Evolutionary conservation across 2,329 filamentous ascomycete genomes (phyloP).

Genomic region (Simplicillium aogashimaense): DNA sequence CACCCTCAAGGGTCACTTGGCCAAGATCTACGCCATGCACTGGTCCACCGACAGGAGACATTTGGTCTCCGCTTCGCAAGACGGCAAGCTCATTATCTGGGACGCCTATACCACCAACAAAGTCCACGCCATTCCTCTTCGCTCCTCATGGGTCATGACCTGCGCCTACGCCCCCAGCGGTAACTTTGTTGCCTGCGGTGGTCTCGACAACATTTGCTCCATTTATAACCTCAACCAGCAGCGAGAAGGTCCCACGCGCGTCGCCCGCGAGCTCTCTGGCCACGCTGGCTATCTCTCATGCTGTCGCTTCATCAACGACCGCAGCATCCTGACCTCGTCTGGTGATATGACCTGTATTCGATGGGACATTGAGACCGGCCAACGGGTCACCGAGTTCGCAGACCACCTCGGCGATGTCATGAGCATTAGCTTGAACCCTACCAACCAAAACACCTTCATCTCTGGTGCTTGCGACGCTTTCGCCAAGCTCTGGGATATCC

Average conservation of each 20-base stretch:
- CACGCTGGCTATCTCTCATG: constrained; percentile 96
- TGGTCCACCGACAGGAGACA: constrained; percentile 98
- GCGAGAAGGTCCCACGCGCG: constrained; percentile 91
- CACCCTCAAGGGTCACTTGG: constrained; percentile 92
- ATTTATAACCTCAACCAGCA: constrained; percentile 97
- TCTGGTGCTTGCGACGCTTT: constrained; percentile 99
- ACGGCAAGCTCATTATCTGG: constrained; percentile 99
- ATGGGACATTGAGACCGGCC: constrained; percentile 97
- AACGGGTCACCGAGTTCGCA: constrained; percentile 95
- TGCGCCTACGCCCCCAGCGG: constrained; percentile 97
- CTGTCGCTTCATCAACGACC: constrained; percentile 98
- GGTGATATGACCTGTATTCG: constrained; percentile 99
- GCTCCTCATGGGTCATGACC: constrained; percentile 99
- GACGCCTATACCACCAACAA: constrained; percentile 99
- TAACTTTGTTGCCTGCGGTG: constrained; percentile 97
- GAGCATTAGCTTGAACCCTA: constrained; percentile 99
- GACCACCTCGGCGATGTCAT: constrained; percentile 98
- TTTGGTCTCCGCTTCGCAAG: constrained; percentile 94
- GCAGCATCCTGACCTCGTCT: constrained; percentile 93
- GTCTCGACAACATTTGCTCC: constrained; percentile 98
- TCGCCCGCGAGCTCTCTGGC: constrained; percentile 89
- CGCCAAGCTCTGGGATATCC: constrained; percentile 97
- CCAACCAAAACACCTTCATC: constrained; percentile 98
- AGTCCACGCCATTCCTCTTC: constrained; percentile 93
- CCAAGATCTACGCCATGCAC: constrained; percentile 99